Percentiles rank a stretch among this genome's conserved stretches.
Evolutionary conservation across 495 filamentous ascomycete genomes (phyloP).

Genomic region (Parmelia sp.): DNA sequence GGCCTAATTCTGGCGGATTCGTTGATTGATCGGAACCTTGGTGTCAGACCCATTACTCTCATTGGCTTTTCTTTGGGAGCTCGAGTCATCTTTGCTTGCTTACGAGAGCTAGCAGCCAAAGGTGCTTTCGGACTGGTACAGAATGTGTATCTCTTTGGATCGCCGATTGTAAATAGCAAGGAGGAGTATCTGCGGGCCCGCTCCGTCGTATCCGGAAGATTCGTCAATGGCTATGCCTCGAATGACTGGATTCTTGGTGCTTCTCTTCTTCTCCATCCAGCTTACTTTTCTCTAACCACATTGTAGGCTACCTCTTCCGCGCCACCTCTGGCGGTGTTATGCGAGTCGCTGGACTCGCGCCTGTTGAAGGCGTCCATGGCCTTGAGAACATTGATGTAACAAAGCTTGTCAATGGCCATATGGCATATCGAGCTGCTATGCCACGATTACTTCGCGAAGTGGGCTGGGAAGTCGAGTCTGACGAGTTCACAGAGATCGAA

Average conservation of each 20-base stretch:
- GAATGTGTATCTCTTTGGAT: conserved; percentile 92
- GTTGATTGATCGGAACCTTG: conserved; percentile 84
- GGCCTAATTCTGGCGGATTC: conserved; percentile 96
- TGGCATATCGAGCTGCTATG: conserved; percentile 93
- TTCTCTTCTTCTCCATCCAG: conserved; percentile 4
- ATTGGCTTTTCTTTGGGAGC: conserved; percentile 93
- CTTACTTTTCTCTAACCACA: background rate
- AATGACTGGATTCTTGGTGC: conserved; percentile 92
- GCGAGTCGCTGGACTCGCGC: conserved; percentile 81
- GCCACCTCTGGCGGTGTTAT: conserved; percentile 89
- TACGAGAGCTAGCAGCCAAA: conserved; percentile 76
- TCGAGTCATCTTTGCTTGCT: conserved; percentile 85
- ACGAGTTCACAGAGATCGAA: conserved; percentile 96
- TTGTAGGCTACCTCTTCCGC: conserved; percentile 79
- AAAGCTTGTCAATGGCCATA: conserved; percentile 81
- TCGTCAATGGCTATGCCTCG: conserved; percentile 88
- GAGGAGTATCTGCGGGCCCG: conserved; percentile 83
- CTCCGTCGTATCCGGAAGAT: conserved; percentile 77
- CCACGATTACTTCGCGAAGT: conserved; percentile 75
- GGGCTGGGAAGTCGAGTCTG: conserved; percentile 83
- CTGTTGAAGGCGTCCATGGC: conserved; percentile 67
- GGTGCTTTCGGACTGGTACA: conserved; percentile 91
- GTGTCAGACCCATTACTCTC: conserved; percentile 86
- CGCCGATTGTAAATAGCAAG: conserved; percentile 82
- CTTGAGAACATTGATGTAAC: conserved; percentile 91